Evolutionary conservation across 176 grass and related monocot genomes (phyloP).

Genomic region (Oryza coarctata): DNA sequence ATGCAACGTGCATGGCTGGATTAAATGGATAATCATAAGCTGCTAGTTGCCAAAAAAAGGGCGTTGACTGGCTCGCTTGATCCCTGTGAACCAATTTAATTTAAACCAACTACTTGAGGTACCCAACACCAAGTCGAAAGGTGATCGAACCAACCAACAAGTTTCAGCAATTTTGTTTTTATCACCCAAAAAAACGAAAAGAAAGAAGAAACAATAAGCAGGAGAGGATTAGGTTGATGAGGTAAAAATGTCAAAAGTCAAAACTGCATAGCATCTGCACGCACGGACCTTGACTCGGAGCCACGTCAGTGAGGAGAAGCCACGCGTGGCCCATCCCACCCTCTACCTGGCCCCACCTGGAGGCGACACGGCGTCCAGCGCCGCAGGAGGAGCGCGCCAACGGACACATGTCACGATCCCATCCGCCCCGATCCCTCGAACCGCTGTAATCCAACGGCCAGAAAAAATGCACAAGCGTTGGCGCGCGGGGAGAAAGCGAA

Average conservation of each 20-base stretch:
- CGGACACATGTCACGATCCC: neutral
- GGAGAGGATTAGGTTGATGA: neutral
- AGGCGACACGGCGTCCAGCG: neutral
- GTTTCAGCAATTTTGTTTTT: neutral
- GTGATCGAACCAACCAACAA: conserved; percentile 1
- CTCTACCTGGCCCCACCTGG: neutral
- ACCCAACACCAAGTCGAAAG: neutral
- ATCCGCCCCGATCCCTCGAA: neutral
- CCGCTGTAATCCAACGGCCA: neutral
- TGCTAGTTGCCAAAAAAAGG: neutral
- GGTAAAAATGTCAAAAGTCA: neutral
- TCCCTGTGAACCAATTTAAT: conserved; percentile 20
- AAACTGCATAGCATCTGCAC: neutral
- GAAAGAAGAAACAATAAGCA: neutral
- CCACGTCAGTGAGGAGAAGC: neutral
- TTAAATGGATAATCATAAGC: neutral
- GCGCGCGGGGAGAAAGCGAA: neutral
- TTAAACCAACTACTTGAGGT: neutral
- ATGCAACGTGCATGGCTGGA: no score
- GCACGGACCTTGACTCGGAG: neutral
- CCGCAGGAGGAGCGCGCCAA: neutral
- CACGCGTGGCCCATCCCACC: neutral
- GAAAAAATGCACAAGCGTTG: neutral
- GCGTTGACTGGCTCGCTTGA: neutral
- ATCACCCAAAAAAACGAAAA: neutral